Percentiles rank a stretch among this genome's conserved stretches.
phyloP scores from a whole-genome alignment of 208 protist species.

The Leishmania amazonensis region DNA sequence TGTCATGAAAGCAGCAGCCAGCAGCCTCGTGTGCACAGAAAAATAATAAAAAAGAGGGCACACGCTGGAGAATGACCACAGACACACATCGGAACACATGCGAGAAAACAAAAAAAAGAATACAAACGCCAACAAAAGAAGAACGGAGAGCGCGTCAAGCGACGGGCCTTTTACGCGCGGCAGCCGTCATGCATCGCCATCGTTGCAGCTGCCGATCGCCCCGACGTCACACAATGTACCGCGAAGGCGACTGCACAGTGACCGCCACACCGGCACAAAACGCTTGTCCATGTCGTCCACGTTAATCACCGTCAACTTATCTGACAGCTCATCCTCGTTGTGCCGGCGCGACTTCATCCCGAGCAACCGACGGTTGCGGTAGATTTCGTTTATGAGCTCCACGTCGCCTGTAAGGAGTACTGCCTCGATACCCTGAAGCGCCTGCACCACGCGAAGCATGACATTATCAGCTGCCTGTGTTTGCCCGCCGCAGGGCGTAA shows the following conservation, averaged over 20 bases:
- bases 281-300: slow-evolving; percentile 60
- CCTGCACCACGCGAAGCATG: slow-evolving; percentile 57
- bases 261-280: slow-evolving; percentile 79
- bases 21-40: background rate
- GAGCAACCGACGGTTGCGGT: slow-evolving; percentile 25
- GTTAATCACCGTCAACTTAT: slow-evolving; percentile 62
- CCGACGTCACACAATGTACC: slow-evolving; percentile 5
- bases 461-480: slow-evolving; percentile 76
- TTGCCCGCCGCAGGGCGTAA: slow-evolving; percentile 81
- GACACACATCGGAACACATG: background rate
- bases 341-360: slow-evolving; percentile 61
- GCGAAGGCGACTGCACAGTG: slow-evolving; percentile 34
- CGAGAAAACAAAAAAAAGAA: background rate
- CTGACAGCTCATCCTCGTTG: slow-evolving; percentile 29
- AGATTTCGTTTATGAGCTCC: slow-evolving; percentile 44
- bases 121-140: background rate
- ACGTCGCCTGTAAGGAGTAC: slow-evolving; percentile 63
- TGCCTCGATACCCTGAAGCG: slow-evolving; percentile 46
- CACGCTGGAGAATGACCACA: background rate
- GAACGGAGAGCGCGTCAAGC: background rate
- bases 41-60: background rate
- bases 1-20: background rate
- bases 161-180: background rate
- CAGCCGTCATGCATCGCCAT: slow-evolving; percentile 9
- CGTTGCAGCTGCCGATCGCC: background rate